Percentiles rank a stretch among this genome's conserved stretches.
phyloP scores from a whole-genome alignment of 2,329 filamentous ascomycete species.

The Rhynchosporium graminicola region DNA sequence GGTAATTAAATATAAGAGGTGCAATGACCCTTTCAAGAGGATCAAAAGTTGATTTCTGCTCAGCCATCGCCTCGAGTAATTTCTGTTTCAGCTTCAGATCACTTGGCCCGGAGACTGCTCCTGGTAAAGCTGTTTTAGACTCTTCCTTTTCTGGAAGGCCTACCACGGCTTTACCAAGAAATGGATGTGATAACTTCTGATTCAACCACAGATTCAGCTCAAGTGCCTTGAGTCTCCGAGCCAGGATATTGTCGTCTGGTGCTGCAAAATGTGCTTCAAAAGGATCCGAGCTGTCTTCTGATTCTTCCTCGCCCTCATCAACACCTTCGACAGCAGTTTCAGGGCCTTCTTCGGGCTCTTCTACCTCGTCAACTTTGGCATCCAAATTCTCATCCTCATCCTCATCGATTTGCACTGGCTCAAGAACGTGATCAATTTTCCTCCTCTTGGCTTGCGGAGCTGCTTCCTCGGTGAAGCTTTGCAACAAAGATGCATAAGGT shows the following conservation, averaged over 20 bases:
- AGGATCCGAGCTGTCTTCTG: slow-evolving; percentile 62
- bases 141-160: slow-evolving; percentile 48
- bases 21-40: slow-evolving; percentile 65
- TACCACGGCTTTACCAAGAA: slow-evolving; percentile 51
- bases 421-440: slow-evolving; percentile 48
- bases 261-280: slow-evolving; percentile 80
- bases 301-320: slow-evolving; percentile 45
- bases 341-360: slow-evolving; percentile 53
- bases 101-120: slow-evolving; percentile 42
- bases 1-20: slow-evolving; percentile 76
- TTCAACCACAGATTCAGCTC: slow-evolving; percentile 54
- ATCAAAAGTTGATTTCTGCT: slow-evolving; percentile 59
- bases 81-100: slow-evolving; percentile 70
- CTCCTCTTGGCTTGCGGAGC: slow-evolving; percentile 56
- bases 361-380: slow-evolving; percentile 37
- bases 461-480: slow-evolving; percentile 53
- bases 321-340: slow-evolving; percentile 41
- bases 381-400: slow-evolving; percentile 25
- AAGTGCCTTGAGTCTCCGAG: slow-evolving; percentile 53
- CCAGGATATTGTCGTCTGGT: slow-evolving; percentile 62
- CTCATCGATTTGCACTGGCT: slow-evolving; percentile 24
- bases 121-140: slow-evolving; percentile 31
- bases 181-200: slow-evolving; percentile 45
- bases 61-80: slow-evolving; percentile 56
- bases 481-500: slow-evolving; percentile 60